Percentiles rank a stretch among this genome's conserved stretches.
These are phyloP conservation scores for Diaporthe vexans DNA, from an alignment of 2,329 filamentous ascomycete species.

Conservation along the genomic window DNA sequence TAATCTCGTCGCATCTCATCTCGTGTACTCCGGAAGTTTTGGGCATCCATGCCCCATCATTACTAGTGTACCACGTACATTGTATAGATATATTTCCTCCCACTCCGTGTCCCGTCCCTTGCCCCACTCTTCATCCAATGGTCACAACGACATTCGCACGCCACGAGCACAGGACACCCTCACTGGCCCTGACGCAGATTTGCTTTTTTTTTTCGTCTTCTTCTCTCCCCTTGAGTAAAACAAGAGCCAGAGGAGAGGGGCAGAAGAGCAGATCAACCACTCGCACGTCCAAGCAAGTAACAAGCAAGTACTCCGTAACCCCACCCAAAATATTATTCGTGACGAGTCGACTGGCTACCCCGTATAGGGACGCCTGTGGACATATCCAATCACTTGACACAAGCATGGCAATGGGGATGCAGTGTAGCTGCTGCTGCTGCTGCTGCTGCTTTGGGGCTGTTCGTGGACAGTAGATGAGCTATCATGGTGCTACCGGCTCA, in stretches of 20 bases:
- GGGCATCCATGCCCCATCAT: not conserved
- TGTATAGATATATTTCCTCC: not conserved
- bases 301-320: not conserved
- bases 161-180: not conserved
- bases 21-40: slow-evolving; percentile 1
- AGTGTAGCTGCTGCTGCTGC: not conserved
- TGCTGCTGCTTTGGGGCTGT: not conserved
- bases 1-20: slow-evolving; percentile 21
- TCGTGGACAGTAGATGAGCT: too few species aligned
- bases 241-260: too few species aligned
- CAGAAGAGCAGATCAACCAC: not conserved
- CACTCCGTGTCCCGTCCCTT: not conserved
- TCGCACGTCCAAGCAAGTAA: not conserved
- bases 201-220: not conserved
- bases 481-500: not conserved
- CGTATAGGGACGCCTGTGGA: not conserved
- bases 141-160: too few species aligned
- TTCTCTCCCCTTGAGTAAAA: too few species aligned
- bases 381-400: not conserved
- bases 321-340: not conserved
- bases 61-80: not conserved
- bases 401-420: not conserved
- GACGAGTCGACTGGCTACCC: not conserved
- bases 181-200: not conserved
- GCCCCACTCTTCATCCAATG: not conserved